Evolutionary conservation across 2,329 filamentous ascomycete species (phyloP).

Genomic region (Aureobasidium sp.): DNA sequence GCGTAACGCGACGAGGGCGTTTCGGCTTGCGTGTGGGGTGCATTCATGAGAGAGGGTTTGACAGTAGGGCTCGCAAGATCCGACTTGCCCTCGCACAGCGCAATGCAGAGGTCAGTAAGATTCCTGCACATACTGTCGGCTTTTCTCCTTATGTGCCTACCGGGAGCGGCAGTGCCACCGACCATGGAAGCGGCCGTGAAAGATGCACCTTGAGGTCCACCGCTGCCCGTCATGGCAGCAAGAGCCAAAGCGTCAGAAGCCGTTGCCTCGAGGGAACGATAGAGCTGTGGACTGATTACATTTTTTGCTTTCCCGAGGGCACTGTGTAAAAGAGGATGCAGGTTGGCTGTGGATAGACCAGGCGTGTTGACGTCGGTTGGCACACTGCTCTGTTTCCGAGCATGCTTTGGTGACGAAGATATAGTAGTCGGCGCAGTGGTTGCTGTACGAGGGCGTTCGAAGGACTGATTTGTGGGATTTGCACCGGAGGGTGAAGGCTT

Average conservation of each 20-base stretch:
- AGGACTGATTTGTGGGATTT: slow-evolving; percentile 60
- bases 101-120: slow-evolving; percentile 83
- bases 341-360: slow-evolving; percentile 37
- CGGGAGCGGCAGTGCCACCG: slow-evolving; percentile 45
- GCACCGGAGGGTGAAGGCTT: slow-evolving; percentile 78
- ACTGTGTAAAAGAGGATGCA: slow-evolving; percentile 70
- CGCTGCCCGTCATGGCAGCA: slow-evolving; percentile 65
- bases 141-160: slow-evolving; percentile 80
- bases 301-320: slow-evolving; percentile 71
- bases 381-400: slow-evolving; percentile 36
- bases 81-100: slow-evolving; percentile 42
- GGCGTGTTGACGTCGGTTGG: slow-evolving; percentile 29
- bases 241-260: slow-evolving; percentile 73
- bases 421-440: slow-evolving; percentile 86
- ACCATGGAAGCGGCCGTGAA: slow-evolving; percentile 58
- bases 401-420: slow-evolving; percentile 77
- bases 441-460: slow-evolving; percentile 80
- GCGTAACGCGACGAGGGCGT: slow-evolving; percentile 7
- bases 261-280: slow-evolving; percentile 68
- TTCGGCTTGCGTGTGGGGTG: not conserved
- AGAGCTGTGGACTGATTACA: slow-evolving; percentile 62
- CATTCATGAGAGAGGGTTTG: not conserved
- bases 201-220: slow-evolving; percentile 51
- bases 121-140: slow-evolving; percentile 88
- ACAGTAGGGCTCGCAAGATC: not conserved